Evolutionary conservation across 768 basidiomycete genomes (phyloP), one percentile per base, ranked within the genome.

Genomic region (Tricholoma saponaceum): DNA sequence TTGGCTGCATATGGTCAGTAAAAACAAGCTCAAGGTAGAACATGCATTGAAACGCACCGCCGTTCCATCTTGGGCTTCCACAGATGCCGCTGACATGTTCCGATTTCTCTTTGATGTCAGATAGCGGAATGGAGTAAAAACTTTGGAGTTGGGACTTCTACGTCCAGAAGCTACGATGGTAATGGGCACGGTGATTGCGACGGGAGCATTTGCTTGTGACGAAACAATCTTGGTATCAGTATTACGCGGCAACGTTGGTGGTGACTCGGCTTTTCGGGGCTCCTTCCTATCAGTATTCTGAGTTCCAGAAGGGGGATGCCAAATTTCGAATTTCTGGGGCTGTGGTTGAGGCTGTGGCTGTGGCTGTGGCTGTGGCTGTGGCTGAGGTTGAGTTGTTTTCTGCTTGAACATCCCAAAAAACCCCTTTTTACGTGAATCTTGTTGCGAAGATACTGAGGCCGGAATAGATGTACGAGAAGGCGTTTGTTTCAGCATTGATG

Each of bases 31-130:
- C 44, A 37, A 39, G 39, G 28, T 56, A 54, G 25, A 54, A 54
- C 18, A 52, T 55, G 46, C 9, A 16, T 30, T 33, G 55, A 52
- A n/a, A 68, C 87, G 71, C 69, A 92, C 90, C 51, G 87, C 86
- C 55, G 89, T 90, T 35, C 90, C 90, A 64, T 91, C 84, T 62
- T 84, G 80, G 23, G 89, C 90, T 67, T 92, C 90, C 30, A 89
- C 75, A 41, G 90, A 92, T 32, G 84, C 85, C 35, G 82, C 79
- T 14, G 90, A 92, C 41, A 92, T 75, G 6, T 86, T 85, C 30
- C 85, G 82, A 67, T 85, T 78, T 64, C 82, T 77, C 65, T 81
- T 85, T 30, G 71, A 76, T 22, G 73, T 74, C 61, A 89, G 61
- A 63, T 89, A 79, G 44, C 83, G 82, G 70, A 89, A 87, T 0